Conservation (phyloP, 768 basidiomycete genomes). For the Nevesoporus exiguus region DNA sequence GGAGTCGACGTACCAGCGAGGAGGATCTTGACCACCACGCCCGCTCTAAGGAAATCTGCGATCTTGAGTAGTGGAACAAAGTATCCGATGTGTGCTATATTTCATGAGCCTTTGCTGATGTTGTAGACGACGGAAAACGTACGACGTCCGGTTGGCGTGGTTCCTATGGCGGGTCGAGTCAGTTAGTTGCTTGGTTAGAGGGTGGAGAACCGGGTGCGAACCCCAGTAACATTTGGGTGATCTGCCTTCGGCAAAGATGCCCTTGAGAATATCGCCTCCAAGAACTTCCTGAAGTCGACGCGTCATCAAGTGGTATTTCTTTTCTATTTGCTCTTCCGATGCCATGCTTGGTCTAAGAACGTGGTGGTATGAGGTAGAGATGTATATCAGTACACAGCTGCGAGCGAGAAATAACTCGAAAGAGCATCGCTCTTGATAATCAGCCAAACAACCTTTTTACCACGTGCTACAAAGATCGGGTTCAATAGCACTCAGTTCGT, state of each 20-base stretch:
- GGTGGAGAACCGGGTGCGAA: conserved; percentile 30
- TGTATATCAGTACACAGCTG: not conserved
- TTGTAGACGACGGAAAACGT: conserved; percentile 31
- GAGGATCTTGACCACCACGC: conserved; percentile 82
- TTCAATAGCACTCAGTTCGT: too few relatives aligned
- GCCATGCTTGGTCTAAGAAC: conserved; percentile 26
- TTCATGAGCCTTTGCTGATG: not conserved
- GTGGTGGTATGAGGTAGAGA: not conserved
- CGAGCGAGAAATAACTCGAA: not conserved
- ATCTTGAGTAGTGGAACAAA: conserved; percentile 94
- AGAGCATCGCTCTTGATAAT: not conserved
- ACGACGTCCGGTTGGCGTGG: conserved; percentile 94
- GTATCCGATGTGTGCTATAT: conserved; percentile 91
- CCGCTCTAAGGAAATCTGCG: conserved; percentile 91
- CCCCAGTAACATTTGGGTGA: conserved; percentile 91
- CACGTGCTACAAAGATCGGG: too few relatives aligned
- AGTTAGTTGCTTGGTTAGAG: not conserved
- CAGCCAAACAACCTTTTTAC: not conserved
- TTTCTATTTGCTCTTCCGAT: conserved; percentile 29
- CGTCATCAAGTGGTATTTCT: conserved; percentile 80
- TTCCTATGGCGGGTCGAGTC: conserved; percentile 48
- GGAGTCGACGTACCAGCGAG: conserved; percentile 57
- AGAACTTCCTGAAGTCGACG: conserved; percentile 84
- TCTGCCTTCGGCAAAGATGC: conserved; percentile 72
- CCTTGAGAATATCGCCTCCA: conserved; percentile 79